A percentile compares a stretch with the other conserved stretches of the same genome.
Evolutionary conservation across 2,329 filamentous ascomycete genomes (phyloP).

Genomic region (Nothophaeocryptopus gaeumannii): DNA sequence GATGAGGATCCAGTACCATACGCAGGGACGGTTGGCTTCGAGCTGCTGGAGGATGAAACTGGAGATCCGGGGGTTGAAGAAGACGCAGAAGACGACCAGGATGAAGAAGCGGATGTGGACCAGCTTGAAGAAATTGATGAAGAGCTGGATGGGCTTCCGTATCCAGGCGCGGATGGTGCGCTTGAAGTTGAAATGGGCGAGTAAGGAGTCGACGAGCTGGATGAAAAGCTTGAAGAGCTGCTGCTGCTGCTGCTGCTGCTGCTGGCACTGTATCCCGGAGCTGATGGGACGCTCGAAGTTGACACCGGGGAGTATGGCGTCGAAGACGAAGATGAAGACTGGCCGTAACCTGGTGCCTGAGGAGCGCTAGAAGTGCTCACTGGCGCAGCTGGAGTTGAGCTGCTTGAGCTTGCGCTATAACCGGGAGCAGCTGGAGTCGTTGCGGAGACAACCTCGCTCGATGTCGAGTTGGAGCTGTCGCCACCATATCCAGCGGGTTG

Average conservation of each 20-base stretch:
- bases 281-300: constrained; percentile 1
- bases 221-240: constrained; percentile 3
- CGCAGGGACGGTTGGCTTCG: neutral
- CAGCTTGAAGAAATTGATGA: constrained; percentile 2
- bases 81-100: neutral
- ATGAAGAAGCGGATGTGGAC: neutral
- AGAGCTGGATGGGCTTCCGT: constrained; percentile 6
- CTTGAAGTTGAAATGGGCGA: constrained; percentile 6
- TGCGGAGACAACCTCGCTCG: too few species aligned
- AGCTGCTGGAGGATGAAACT: neutral
- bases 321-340: neutral
- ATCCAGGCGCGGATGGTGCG: neutral
- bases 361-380: neutral
- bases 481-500: constrained; percentile 17
- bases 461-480: constrained; percentile 8
- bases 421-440: too few species aligned
- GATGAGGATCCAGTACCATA: constrained; percentile 1
- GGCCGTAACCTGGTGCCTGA: neutral
- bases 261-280: constrained; percentile 7
- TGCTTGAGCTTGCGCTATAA: too few species aligned
- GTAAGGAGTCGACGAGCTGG: constrained; percentile 12
- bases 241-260: neutral
- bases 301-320: neutral
- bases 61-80: neutral
- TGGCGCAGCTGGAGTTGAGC: neutral